These are phyloP conservation scores for Rhizopogon sp. DNA, from an alignment of 768 basidiomycete species.

Conservation along the genomic window DNA sequence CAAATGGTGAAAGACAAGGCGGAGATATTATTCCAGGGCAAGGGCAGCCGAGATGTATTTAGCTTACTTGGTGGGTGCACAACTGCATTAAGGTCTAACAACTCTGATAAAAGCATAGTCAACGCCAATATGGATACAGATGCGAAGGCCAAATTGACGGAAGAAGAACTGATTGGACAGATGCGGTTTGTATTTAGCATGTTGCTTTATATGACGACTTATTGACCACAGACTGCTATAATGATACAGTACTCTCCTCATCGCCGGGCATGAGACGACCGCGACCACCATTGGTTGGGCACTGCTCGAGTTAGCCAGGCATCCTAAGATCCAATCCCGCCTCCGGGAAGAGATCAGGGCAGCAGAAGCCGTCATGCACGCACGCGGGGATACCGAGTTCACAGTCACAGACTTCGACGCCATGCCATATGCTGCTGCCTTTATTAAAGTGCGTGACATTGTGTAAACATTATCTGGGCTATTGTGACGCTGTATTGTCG, in stretches of 20 bases:
- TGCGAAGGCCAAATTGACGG: conserved; percentile 18
- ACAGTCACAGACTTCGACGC: conserved; percentile 39
- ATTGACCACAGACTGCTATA: background rate
- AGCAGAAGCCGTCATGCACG: conserved; percentile 17
- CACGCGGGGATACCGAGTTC: conserved; percentile 34
- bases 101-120: background rate
- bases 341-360: conserved; percentile 35
- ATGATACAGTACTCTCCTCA: conserved; percentile 35
- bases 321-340: conserved; percentile 52
- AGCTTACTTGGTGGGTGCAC: conserved; percentile 33
- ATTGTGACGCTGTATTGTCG: background rate
- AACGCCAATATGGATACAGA: background rate
- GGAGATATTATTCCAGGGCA: conserved; percentile 2
- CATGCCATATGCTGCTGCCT: conserved; percentile 44
- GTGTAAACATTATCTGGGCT: background rate
- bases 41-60: conserved; percentile 7
- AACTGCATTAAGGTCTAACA: background rate
- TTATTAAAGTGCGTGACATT: conserved; percentile 34
- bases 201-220: background rate
- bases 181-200: conserved; percentile 12
- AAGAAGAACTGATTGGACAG: conserved; percentile 7
- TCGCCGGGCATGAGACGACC: conserved; percentile 59
- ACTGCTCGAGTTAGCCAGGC: conserved; percentile 54
- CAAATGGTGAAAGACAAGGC: conserved; percentile 11
- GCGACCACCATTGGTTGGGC: conserved; percentile 57